Percentiles rank a stretch among this genome's conserved stretches.
These are phyloP conservation scores for Pseudogymnoascus sp. DNA, from an alignment of 2,329 filamentous ascomycete genomes.

Conservation along the genomic window DNA sequence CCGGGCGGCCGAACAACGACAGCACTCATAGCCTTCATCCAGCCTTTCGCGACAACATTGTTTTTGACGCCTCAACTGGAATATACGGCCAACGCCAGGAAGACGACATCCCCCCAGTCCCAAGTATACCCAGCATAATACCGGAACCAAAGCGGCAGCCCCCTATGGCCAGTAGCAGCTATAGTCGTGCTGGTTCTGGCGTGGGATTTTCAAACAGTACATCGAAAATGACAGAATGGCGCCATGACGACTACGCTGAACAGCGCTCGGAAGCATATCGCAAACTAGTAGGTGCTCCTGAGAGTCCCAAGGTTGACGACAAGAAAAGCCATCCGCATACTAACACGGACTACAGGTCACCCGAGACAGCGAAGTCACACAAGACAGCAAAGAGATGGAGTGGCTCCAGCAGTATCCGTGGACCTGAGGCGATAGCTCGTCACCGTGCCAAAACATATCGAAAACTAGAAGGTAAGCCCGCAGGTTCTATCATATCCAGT, in stretches of 20 bases:
- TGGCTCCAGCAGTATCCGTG: not conserved
- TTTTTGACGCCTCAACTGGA: not conserved
- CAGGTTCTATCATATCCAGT: not conserved
- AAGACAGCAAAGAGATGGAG: not conserved
- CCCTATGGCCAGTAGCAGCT: not conserved
- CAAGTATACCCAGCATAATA: not conserved
- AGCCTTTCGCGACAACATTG: constrained; percentile 4
- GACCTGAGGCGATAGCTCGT: not conserved
- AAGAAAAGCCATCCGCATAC: not conserved
- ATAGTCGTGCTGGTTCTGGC: not conserved
- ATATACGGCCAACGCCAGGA: not conserved
- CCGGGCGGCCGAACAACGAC: not conserved
- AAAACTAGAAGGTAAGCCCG: constrained; percentile 1
- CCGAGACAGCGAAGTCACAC: not conserved
- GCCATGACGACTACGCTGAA: not conserved
- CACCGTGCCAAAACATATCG: not conserved
- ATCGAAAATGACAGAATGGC: not conserved
- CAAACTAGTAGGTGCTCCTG: constrained; percentile 9
- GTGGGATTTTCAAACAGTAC: not conserved
- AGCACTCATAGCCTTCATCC: constrained; percentile 2
- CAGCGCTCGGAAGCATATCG: constrained; percentile 13
- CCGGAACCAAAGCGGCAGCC: not conserved
- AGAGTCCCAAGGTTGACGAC: not conserved
- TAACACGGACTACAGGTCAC: not conserved
- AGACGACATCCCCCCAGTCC: not conserved